Conservation (phyloP, 2,329 filamentous ascomycete species). For the Lithohypha guttulata region DNA sequence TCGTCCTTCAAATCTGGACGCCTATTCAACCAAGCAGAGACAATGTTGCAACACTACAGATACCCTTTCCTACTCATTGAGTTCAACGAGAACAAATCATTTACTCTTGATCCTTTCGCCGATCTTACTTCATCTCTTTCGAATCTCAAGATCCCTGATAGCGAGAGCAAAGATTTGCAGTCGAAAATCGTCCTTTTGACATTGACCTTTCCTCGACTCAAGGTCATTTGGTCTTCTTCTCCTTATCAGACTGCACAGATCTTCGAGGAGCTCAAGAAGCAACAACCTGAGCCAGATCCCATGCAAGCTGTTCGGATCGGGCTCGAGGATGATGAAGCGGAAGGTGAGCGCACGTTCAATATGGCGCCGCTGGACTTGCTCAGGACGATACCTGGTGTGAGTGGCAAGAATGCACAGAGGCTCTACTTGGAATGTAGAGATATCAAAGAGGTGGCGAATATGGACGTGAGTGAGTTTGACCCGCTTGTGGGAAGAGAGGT, state of each 20-base stretch:
- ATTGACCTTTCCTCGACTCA: constrained; percentile 76
- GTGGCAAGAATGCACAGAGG: constrained; percentile 62
- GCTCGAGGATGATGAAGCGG: constrained; percentile 47
- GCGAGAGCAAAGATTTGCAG: constrained; percentile 65
- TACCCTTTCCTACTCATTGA: constrained; percentile 87
- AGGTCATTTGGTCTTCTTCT: constrained; percentile 86
- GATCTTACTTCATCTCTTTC: constrained; percentile 52
- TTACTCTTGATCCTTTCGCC: constrained; percentile 67
- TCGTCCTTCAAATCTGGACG: constrained; percentile 84
- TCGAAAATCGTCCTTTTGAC: constrained; percentile 86
- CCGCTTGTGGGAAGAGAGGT: constrained; percentile 67
- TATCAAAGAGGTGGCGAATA: constrained; percentile 74
- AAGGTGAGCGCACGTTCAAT: constrained; percentile 62
- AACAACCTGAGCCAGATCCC: constrained; percentile 82
- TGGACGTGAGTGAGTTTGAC: constrained; percentile 62
- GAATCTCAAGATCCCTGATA: constrained; percentile 50
- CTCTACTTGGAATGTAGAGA: constrained; percentile 64
- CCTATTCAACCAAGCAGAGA: constrained; percentile 81
- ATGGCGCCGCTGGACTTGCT: constrained; percentile 86
- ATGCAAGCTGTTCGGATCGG: constrained; percentile 75
- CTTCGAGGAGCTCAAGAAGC: constrained; percentile 83
- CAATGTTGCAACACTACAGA: constrained; percentile 90
- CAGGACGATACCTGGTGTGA: constrained; percentile 71
- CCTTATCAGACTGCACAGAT: constrained; percentile 97
- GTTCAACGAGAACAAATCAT: constrained; percentile 94